Base-by-base conservation (phyloP, 352 stramenopile genomes). In the Globisporangium recalcitrans region DNA sequence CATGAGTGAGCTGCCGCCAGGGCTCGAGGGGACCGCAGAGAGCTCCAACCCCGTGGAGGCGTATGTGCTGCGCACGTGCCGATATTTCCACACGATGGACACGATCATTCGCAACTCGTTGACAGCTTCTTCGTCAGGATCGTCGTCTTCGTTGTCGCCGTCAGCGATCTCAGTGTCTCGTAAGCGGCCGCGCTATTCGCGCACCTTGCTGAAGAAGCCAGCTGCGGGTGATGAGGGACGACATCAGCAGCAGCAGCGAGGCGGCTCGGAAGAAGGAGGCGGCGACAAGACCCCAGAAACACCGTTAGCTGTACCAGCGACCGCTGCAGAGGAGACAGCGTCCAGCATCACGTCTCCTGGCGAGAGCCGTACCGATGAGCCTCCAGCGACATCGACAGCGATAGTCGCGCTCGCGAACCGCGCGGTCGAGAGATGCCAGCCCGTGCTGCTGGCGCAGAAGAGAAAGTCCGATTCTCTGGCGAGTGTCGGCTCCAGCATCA, bases 41-140 rank as follows among this genome's bases (percentile, higher is more conserved):
- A 63, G 49, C 26, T 40, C 26, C 56, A 62, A 62, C 64, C 68
- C 53, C 24, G 67, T 77, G 1, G 82, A 89, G 58, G 61, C 73
- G 1, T 68, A 87, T 22, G 80, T 91, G 47, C 63, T 87, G 58
- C 76, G 80, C 1, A 68, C 83, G 27, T 91, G 82, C 54, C 69
- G 82, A 34, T 91, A 91, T 65, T 91, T 87, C 62, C 78, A 87
- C 64, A 68, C 77, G 42, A 72, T 91, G 26, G 72, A 83, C n/a
- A 64, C 74, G 36, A 72, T 89, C 31, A 82, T 91, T 65, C 71
- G 72, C 2, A 71, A 74, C 54, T 71, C 21, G 34, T 67, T 11
- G 31, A 19, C 19, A 14, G 19, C 34, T 16, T 34, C 27, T 52
- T 21, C 27, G 22, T 73, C 62, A 26, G 66, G 58, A 5, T 36